Percentiles rank a stretch among this genome's conserved stretches.
phyloP scores from a whole-genome alignment of 1,284 basidiomycete species.

The Hymenochaete sp. region DNA sequence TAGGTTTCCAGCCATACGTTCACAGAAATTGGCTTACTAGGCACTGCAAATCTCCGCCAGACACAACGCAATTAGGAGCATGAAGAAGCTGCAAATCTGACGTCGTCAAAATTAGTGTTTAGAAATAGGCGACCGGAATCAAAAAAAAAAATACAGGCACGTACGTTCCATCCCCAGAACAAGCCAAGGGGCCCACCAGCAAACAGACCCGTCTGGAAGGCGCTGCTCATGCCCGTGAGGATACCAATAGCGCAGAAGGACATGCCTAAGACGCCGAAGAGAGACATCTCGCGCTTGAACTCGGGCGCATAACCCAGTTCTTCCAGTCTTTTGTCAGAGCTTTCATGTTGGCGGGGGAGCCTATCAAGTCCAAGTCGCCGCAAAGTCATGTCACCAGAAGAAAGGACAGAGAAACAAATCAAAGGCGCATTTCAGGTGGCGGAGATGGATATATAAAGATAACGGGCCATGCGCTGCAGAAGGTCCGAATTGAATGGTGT shows the following conservation, averaged over 20 bases:
- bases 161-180: slow-evolving; percentile 61
- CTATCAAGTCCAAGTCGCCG: too few species aligned
- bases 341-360: too few species aligned
- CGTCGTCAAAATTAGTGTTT: not conserved
- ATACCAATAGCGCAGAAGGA: slow-evolving; percentile 55
- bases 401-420: too few species aligned
- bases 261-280: slow-evolving; percentile 52
- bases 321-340: slow-evolving; percentile 39
- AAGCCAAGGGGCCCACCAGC: slow-evolving; percentile 50
- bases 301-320: slow-evolving; percentile 48
- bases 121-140: slow-evolving; percentile 3
- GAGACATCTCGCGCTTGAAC: slow-evolving; percentile 49
- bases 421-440: too few species aligned
- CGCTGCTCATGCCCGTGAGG: slow-evolving; percentile 50
- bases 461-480: too few species aligned
- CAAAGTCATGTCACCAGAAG: too few species aligned
- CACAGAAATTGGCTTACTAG: slow-evolving; percentile 40
- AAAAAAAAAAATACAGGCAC: slow-evolving; percentile 23
- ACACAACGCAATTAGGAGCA: slow-evolving; percentile 49
- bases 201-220: slow-evolving; percentile 51
- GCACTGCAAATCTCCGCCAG: slow-evolving; percentile 54
- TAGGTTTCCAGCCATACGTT: not conserved
- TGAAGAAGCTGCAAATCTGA: slow-evolving; percentile 51
- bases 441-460: too few species aligned
- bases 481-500: too few species aligned